phyloP scores from a whole-genome alignment of 2,329 filamentous ascomycete genomes.

The Orbilia brochopaga region DNA sequence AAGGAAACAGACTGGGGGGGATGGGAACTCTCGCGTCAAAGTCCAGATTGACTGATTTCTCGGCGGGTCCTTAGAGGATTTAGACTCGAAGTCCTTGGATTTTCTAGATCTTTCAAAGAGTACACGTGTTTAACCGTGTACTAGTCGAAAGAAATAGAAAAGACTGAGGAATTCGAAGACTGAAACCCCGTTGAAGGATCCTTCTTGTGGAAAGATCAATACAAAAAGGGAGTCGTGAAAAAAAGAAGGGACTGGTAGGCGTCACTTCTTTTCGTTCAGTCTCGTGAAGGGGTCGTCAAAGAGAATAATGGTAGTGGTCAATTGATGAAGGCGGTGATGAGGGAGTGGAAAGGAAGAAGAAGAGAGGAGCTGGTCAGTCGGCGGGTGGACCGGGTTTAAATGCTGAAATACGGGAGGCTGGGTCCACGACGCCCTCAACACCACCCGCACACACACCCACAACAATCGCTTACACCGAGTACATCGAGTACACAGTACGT shows the following conservation, averaged over 20 bases:
- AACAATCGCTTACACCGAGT: conserved; percentile 6
- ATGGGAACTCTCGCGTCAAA: conserved; percentile 99
- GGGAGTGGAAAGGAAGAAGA: conserved; percentile 18
- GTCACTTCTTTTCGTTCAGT: conserved; percentile 50
- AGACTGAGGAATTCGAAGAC: conserved; percentile 49
- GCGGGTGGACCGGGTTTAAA: conserved; percentile 49
- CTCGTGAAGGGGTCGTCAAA: conserved; percentile 29
- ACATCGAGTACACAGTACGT: too few species aligned
- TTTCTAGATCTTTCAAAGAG: conserved; percentile 51
- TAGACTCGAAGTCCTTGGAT: conserved; percentile 50
- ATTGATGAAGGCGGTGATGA: neutral
- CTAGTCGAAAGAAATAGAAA: conserved; percentile 51
- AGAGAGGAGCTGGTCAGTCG: conserved; percentile 16
- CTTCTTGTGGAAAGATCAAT: conserved; percentile 48
- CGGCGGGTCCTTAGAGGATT: conserved; percentile 49
- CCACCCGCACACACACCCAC: neutral
- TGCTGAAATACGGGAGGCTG: conserved; percentile 51
- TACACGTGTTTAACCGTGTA: conserved; percentile 49
- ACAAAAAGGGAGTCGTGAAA: conserved; percentile 49
- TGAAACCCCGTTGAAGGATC: conserved; percentile 52
- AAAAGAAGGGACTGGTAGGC: conserved; percentile 50
- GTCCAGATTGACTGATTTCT: conserved; percentile 93
- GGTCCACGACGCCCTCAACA: conserved; percentile 25
- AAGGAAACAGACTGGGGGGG: conserved; percentile 99
- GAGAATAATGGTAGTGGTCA: conserved; percentile 34